These are phyloP conservation scores for Diophrys sp. DNA, from an alignment of 73 alveolate genomes.

Conservation along the genomic window DNA sequence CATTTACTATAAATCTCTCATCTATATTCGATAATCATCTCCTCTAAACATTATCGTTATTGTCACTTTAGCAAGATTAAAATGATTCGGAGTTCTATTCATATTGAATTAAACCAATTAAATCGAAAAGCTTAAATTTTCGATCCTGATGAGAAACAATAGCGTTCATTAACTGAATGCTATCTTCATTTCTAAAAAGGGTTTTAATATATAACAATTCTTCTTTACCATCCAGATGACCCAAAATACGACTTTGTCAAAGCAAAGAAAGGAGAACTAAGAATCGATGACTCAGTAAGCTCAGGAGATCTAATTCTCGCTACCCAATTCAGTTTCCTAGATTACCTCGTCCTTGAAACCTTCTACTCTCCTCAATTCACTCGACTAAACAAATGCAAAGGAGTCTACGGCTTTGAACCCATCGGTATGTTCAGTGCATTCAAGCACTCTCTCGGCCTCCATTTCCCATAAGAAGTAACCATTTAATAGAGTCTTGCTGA, in stretches of 20 bases:
- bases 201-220: no score
- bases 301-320: slow-evolving; percentile 23
- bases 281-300: slow-evolving; percentile 8
- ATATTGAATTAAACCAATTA: no score
- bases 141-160: no score
- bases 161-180: no score
- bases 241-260: background rate
- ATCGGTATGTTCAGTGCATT: slow-evolving; percentile 11
- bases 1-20: no score
- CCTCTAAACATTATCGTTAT: no score
- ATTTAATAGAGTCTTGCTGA: slow-evolving; percentile 2
- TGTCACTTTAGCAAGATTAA: no score
- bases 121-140: no score
- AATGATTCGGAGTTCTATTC: no score
- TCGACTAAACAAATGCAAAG: background rate
- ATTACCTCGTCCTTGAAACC: slow-evolving; percentile 27
- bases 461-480: slow-evolving; percentile 35
- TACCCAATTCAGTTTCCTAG: slow-evolving; percentile 16
- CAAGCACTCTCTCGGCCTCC: slow-evolving; percentile 27
- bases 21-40: no score
- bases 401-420: slow-evolving; percentile 16
- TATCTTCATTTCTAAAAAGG: no score
- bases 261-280: slow-evolving; percentile 18
- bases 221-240: background rate
- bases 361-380: slow-evolving; percentile 33